Percentiles rank a stretch among this genome's conserved stretches.
These are phyloP conservation scores for Isatis lusitanica DNA, from an alignment of 441 rosid species.

Conservation along the genomic window DNA sequence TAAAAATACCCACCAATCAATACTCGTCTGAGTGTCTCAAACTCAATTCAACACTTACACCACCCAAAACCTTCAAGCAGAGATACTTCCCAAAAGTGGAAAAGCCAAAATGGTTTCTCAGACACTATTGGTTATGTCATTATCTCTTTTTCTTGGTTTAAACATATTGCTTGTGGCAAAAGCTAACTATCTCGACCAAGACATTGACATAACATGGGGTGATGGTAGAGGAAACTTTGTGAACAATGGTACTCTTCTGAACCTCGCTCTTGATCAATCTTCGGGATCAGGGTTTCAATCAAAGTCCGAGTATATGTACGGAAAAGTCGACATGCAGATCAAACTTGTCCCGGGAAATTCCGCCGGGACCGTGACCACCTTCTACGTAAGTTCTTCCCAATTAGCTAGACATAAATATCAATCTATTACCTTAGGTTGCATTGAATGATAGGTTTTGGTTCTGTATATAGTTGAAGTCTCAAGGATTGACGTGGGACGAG, in stretches of 20 bases:
- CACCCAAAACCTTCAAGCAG: conserved; percentile 2
- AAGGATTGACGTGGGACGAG: conserved; percentile 65
- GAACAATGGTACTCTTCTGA: conserved; percentile 48
- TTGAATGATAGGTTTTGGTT: neutral
- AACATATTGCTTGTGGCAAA: conserved; percentile 19
- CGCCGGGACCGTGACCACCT: conserved; percentile 67
- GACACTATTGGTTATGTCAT: conserved; percentile 12
- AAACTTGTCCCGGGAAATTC: conserved; percentile 67
- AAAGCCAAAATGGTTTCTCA: conserved; percentile 13
- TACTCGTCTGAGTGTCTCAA: conserved; percentile 15
- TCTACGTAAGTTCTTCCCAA: conserved; percentile 41
- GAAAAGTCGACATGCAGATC: conserved; percentile 56
- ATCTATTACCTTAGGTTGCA: neutral
- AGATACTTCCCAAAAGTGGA: conserved; percentile 6
- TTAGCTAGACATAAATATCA: neutral
- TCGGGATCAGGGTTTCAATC: conserved; percentile 72
- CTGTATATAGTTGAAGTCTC: conserved; percentile 45
- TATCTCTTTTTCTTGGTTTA: conserved; percentile 4
- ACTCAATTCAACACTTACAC: conserved; percentile 11
- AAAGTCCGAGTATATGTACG: conserved; percentile 47
- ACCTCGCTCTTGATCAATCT: conserved; percentile 43
- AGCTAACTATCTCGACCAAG: conserved; percentile 37
- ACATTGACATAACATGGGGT: conserved; percentile 57
- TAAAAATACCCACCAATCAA: conserved; percentile 16
- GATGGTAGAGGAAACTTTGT: conserved; percentile 43